Evolutionary conservation across 768 basidiomycete species (phyloP), one percentile per base, ranked within the genome.

Genomic region (Terana coerulea): DNA sequence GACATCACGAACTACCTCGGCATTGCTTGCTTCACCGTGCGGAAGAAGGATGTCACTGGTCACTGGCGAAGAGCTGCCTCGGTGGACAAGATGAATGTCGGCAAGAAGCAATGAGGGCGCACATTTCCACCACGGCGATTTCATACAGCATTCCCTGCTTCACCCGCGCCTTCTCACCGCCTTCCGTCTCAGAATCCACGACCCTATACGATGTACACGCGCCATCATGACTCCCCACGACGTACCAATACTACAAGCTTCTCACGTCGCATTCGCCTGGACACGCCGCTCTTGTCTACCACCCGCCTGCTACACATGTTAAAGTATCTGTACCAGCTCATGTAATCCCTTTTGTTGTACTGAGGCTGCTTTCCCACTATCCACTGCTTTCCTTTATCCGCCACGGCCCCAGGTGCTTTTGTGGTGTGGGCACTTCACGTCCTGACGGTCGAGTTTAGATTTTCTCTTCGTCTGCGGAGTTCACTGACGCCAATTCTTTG

Each of bases 1-100:
- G 88, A 94, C 58, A 91, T 98, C 68, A 95, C 92, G 51, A 81
- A 93, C 53, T 87, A 86, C 69, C 78, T 95, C 55, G 95, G 95
- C 11, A 92, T 97, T 60, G 95, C 92, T 1, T 98, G 93, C 72
- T 93, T 97, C 63, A 92, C 89, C 14, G 93, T 97, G 39, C 75
- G 84, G 49, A 94, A 90, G 73, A 89, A 83, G 77, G 91, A 92
- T 57, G 71, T 71, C 31, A 66, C 77, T 40, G 87, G 88, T 10
- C 70, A 76, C 15, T 90, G 88, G 88, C 41, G 51, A 9, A 28
- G 51, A 3, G 54, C 54, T 8, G 37, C n/a, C 15, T 51, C 54
- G 11, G 54, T 56, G 21, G 54, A 56, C 54, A 56, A 56, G 30
- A 46, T 46, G 25, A 56, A 40, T 26, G 48, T 41, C 25, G 33